Conservation (phyloP, 2,329 filamentous ascomycete genomes). For the Sporothrix dimorphospora region DNA sequence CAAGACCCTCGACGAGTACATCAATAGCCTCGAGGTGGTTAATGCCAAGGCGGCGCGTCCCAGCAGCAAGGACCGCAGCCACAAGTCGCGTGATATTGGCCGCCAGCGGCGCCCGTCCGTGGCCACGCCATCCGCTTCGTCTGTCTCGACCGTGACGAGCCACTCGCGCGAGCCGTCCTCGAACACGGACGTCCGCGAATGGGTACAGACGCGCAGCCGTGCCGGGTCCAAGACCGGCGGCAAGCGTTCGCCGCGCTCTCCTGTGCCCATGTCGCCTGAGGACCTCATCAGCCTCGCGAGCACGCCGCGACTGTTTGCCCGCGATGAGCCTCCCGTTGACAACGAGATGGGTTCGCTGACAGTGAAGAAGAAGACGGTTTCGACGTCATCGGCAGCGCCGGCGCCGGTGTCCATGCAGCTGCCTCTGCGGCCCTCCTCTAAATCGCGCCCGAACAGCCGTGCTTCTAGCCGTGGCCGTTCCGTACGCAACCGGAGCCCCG, state of each 20-base stretch:
- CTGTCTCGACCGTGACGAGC: constrained; percentile 47
- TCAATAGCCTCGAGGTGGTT: constrained; percentile 77
- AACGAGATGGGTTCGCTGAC: constrained; percentile 33
- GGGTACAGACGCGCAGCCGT: constrained; percentile 65
- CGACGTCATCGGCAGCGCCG: constrained; percentile 1
- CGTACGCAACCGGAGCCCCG: constrained; percentile 51
- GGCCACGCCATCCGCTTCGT: constrained; percentile 27
- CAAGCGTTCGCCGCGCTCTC: constrained; percentile 89
- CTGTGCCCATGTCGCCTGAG: constrained; percentile 91
- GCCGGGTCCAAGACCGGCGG: constrained; percentile 61
- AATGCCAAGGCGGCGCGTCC: constrained; percentile 63
- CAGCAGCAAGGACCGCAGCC: constrained; percentile 53
- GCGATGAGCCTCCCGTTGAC: constrained; percentile 35
- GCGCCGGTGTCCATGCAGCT: constrained; percentile 26
- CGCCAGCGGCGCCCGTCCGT: constrained; percentile 37
- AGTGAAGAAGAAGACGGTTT: constrained; percentile 17
- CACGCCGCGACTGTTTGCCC: constrained; percentile 46
- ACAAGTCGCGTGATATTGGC: constrained; percentile 51
- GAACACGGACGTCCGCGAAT: constrained; percentile 64
- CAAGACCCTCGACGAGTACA: constrained; percentile 78
- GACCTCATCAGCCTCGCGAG: constrained; percentile 67
- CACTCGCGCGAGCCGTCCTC: constrained; percentile 61
- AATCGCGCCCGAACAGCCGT: constrained; percentile 47
- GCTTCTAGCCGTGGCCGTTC: constrained; percentile 52
- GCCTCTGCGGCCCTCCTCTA: constrained; percentile 41